Evolutionary conservation across 2,329 filamentous ascomycete genomes (phyloP), one percentile per base, ranked within the genome.

Genomic region (Penicillium sp.): DNA sequence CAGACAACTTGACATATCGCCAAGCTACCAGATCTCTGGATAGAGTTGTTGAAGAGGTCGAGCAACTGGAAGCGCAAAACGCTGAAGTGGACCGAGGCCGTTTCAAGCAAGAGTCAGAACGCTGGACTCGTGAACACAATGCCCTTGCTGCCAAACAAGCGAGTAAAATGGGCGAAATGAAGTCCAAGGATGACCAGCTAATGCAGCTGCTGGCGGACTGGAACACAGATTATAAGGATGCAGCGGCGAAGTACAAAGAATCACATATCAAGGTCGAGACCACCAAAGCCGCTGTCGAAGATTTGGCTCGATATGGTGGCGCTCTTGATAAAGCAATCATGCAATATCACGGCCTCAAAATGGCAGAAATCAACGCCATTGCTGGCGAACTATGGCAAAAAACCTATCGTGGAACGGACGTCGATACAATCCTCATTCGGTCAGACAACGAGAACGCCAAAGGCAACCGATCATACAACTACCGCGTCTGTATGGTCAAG

Each of bases 401-500:
- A 68, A 97, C 94, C 1, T 99, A 99, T 75, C 90, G 95, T 70
- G 94, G 94, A 61, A 97, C 93, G 0, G 94, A 99, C 68, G 92
- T 99, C 51, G 94, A 99, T 77, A 94, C 90, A 1, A 96, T 99
- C 69, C 83, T 95, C 67, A 97, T 99, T 75, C 88, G 89, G 38
- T 96, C 92, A 16, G 93, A 97, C 73, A 88, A 86, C 64, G 94
- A 97, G 70, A 84, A 83, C 43, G 80, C 80, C 38, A 84, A 84
- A 53, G 87, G 84, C 48, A 91, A 90, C 67, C 86, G 90, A 66
- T 89, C 81, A 58, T 97, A 97, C 81, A 97, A 99, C 76, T 99
- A 99, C 79, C 90, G 94, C 43, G 88, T 99, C 6, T 92, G 90
- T 74, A 99, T 99, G 94, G 86, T 96, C 64, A 99, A 99, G 78